A percentile compares a stretch with the other conserved stretches of the same genome.
Conservation (phyloP, 176 grass and related monocot species). For the barley (Hordeum vulgare) region DNA sequence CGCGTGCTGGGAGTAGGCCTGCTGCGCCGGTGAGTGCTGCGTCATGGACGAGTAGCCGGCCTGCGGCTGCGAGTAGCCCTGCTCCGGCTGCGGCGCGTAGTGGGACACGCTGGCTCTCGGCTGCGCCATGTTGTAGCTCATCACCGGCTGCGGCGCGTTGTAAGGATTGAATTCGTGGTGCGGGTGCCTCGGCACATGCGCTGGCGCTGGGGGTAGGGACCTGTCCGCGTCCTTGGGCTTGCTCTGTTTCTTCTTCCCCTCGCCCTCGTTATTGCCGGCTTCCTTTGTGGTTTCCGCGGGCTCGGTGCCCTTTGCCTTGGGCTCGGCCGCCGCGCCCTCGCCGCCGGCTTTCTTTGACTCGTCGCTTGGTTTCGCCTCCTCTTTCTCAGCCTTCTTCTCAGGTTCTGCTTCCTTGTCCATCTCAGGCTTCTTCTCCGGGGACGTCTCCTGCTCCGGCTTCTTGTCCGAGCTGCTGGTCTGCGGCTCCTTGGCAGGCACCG, state of each 20-base stretch:
- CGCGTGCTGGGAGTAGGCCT: neutral
- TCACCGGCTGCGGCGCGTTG: conserved; percentile 41
- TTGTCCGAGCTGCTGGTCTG: conserved; percentile 24
- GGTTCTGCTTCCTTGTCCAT: conserved; percentile 18
- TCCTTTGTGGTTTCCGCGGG: conserved; percentile 14
- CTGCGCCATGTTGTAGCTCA: conserved; percentile 65
- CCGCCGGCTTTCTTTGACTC: conserved; percentile 31
- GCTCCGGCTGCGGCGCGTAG: conserved; percentile 40
- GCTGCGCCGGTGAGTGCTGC: neutral
- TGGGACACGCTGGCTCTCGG: conserved; percentile 51
- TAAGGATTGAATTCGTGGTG: conserved; percentile 1
- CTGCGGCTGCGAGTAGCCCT: conserved; percentile 4
- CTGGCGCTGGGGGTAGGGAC: neutral
- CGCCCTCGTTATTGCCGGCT: neutral
- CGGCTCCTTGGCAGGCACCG: conserved; percentile 21
- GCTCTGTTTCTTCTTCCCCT: conserved; percentile 11
- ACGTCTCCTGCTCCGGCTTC: conserved; percentile 8
- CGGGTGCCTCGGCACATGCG: neutral
- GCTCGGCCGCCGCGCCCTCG: conserved; percentile 11
- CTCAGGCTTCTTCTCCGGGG: conserved; percentile 30
- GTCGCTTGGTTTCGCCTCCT: neutral
- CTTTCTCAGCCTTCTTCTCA: conserved; percentile 1
- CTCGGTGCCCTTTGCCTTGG: conserved; percentile 28
- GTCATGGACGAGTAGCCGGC: neutral
- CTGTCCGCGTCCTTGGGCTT: conserved; percentile 9